Conservation (phyloP, 2,329 filamentous ascomycete genomes). For the Fulvia fulva region DNA sequence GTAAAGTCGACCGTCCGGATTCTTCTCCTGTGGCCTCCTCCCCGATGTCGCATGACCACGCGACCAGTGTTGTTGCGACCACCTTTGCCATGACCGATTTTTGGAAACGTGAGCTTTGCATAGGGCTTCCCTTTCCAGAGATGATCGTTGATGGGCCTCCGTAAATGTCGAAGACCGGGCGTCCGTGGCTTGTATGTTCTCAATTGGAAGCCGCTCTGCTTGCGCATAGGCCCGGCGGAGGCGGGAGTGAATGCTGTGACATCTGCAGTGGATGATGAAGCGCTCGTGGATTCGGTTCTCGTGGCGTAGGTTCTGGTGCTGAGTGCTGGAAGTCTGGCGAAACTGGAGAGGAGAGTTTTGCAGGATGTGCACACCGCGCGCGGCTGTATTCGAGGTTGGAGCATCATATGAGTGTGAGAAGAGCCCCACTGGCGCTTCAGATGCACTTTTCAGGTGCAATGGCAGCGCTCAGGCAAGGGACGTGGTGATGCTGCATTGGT, state of each 20-base stretch:
- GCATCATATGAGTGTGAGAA: constrained; percentile 45
- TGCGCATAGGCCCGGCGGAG: constrained; percentile 33
- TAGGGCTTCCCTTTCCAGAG: constrained; percentile 90
- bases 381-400: constrained; percentile 60
- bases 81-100: constrained; percentile 89
- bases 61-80: constrained; percentile 83
- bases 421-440: background rate
- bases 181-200: constrained; percentile 92
- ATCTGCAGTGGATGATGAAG: constrained; percentile 25
- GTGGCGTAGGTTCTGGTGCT: constrained; percentile 50
- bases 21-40: constrained; percentile 85
- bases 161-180: constrained; percentile 85
- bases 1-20: constrained; percentile 90
- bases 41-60: constrained; percentile 85
- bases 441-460: background rate
- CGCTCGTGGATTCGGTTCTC: constrained; percentile 29
- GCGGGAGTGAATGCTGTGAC: constrained; percentile 31
- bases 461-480: background rate
- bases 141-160: constrained; percentile 90
- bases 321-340: constrained; percentile 28
- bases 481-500: background rate
- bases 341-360: constrained; percentile 45
- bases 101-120: constrained; percentile 78
- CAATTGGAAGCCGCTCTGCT: constrained; percentile 48
- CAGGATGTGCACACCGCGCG: constrained; percentile 44